Evolutionary conservation across 1,139 yeast genomes (phyloP).

Genomic region (Kurtzmaniella quercitrusa): DNA sequence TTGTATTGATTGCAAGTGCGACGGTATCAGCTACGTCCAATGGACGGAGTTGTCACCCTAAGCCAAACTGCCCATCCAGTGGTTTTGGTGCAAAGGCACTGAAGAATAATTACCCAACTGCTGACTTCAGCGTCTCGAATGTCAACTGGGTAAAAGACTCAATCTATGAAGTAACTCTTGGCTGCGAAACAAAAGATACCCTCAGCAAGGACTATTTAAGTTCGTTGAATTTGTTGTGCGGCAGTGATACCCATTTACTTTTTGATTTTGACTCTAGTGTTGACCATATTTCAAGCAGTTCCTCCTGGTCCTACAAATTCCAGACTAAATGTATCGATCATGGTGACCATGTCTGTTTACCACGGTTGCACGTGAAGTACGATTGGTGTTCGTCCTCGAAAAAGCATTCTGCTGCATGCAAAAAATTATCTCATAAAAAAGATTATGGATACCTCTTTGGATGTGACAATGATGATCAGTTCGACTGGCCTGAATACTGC

Average conservation of each 20-base stretch:
- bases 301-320: constrained; percentile 2
- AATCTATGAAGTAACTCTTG: neutral
- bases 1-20: constrained; percentile 3
- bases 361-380: constrained; percentile 3
- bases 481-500: constrained; percentile 7
- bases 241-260: neutral
- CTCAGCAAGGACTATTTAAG: neutral
- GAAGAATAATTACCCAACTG: neutral
- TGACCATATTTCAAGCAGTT: neutral
- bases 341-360: constrained; percentile 6
- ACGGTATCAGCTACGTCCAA: constrained; percentile 1
- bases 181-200: neutral
- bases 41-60: constrained; percentile 1
- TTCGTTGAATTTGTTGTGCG: neutral
- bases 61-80: constrained; percentile 1
- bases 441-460: constrained; percentile 4
- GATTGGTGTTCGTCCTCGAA: constrained; percentile 4
- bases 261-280: constrained; percentile 1
- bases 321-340: constrained; percentile 1
- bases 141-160: neutral
- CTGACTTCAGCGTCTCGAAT: neutral
- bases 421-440: neutral
- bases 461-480: constrained; percentile 4
- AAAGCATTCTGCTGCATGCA: neutral
- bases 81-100: constrained; percentile 1